phyloP scores from a whole-genome alignment of 495 filamentous ascomycete species.

The Bathelium albidoporum region DNA sequence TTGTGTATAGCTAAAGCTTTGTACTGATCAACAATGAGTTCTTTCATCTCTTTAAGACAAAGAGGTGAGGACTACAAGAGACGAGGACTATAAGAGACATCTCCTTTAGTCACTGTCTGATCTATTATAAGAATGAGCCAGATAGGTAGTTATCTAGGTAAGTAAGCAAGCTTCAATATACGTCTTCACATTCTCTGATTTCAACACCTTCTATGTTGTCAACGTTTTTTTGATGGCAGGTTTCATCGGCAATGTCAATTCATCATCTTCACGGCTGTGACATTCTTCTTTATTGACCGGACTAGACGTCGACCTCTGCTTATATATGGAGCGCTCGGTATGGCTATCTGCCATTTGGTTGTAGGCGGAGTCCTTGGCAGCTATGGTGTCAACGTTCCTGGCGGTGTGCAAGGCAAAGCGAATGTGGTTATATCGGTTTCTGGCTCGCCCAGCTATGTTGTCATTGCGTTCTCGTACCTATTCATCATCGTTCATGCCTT shows the following conservation, averaged over 20 bases:
- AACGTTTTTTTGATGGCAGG: constrained; percentile 64
- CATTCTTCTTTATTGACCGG: constrained; percentile 61
- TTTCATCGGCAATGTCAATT: constrained; percentile 57
- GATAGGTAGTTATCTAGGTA: too few species aligned
- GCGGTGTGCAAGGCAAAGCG: constrained; percentile 51
- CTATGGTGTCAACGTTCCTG: constrained; percentile 42
- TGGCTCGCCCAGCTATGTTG: constrained; percentile 53
- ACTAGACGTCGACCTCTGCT: constrained; percentile 65
- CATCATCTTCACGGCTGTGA: constrained; percentile 56
- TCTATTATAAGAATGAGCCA: too few species aligned
- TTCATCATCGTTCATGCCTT: constrained; percentile 68
- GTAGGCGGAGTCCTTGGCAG: constrained; percentile 47
- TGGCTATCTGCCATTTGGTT: constrained; percentile 60
- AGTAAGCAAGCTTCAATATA: too few species aligned
- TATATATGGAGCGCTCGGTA: constrained; percentile 56
- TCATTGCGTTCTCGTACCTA: constrained; percentile 70
- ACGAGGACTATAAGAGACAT: too few species aligned
- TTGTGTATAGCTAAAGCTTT: too few species aligned
- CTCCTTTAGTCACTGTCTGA: too few species aligned
- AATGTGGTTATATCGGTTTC: constrained; percentile 56
- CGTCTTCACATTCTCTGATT: too few species aligned
- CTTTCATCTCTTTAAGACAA: too few species aligned
- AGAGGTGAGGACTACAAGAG: too few species aligned
- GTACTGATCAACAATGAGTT: too few species aligned
- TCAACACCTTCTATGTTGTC: too few species aligned